Percentiles rank a stretch among this genome's conserved stretches.
Conservation (phyloP, 177 flowering plant species). For the Tripterygium wilfordii region DNA sequence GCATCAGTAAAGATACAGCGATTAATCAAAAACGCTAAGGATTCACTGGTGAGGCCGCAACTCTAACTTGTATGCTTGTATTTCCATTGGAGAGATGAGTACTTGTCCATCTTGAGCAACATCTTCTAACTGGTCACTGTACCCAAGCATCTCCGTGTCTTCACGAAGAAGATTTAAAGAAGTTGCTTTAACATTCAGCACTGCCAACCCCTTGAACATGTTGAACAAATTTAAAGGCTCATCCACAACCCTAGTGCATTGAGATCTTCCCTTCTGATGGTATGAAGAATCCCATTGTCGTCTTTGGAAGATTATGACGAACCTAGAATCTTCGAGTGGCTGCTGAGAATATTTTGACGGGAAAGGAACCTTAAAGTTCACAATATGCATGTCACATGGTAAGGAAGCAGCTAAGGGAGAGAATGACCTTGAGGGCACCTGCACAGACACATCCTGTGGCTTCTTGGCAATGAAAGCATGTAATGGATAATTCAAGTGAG, state of each 20-base stretch:
- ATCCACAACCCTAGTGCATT: constrained; percentile 54
- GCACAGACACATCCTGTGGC: constrained; percentile 51
- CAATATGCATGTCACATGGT: constrained; percentile 94
- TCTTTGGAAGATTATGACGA: constrained; percentile 64
- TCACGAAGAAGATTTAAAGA: constrained; percentile 91
- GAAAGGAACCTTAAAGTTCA: constrained; percentile 79
- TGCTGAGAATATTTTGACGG: constrained; percentile 65
- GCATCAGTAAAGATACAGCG: too few relatives aligned
- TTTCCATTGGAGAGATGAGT: constrained; percentile 86
- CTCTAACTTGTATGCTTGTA: constrained; percentile 90
- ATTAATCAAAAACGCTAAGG: too few relatives aligned
- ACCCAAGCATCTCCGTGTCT: constrained; percentile 78
- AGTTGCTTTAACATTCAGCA: constrained; percentile 55
- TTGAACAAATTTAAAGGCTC: constrained; percentile 64
- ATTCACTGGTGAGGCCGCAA: constrained; percentile 49
- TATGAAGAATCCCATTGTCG: constrained; percentile 79
- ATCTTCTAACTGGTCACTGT: constrained; percentile 51
- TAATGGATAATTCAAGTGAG: constrained; percentile 79
- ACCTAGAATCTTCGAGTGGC: constrained; percentile 47
- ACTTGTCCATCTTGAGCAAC: constrained; percentile 66
- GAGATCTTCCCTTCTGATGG: constrained; percentile 47
- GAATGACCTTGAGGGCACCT: constrained; percentile 54
- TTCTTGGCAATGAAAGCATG: constrained; percentile 72
- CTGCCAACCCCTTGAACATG: constrained; percentile 68
- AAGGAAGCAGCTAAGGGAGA: constrained; percentile 68